These are phyloP conservation scores for Rubus parviflorus DNA, from an alignment of 306 rosid species.

Conservation along the genomic window DNA sequence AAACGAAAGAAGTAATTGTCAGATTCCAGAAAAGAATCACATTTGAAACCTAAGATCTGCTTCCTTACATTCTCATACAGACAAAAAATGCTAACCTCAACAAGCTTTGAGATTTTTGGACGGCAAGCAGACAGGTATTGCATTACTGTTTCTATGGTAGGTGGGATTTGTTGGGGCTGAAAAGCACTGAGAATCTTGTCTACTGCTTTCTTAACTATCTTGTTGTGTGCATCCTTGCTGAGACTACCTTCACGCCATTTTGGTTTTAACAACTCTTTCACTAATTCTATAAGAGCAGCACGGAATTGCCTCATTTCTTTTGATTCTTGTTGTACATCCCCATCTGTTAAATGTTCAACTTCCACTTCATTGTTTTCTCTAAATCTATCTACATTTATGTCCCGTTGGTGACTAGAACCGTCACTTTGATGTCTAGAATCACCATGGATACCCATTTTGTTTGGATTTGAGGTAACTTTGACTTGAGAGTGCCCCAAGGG, in stretches of 20 bases:
- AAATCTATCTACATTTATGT: conserved; percentile 44
- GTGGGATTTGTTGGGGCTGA: conserved; percentile 71
- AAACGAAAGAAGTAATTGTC: conserved; percentile 43
- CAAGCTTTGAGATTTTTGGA: conserved; percentile 71
- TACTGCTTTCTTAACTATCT: conserved; percentile 75
- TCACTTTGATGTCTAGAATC: conserved; percentile 47
- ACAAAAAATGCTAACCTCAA: conserved; percentile 60
- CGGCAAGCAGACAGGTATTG: conserved; percentile 67
- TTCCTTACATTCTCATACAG: conserved; percentile 19
- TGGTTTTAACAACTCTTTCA: conserved; percentile 86
- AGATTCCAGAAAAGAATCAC: conserved; percentile 33
- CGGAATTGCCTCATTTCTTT: conserved; percentile 58
- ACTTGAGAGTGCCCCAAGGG: conserved; percentile 25
- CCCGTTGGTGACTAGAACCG: conserved; percentile 42
- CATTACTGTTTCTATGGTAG: conserved; percentile 51
- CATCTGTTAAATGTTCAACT: conserved; percentile 44
- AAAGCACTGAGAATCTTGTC: conserved; percentile 80
- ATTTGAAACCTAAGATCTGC: conserved; percentile 16
- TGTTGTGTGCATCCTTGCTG: conserved; percentile 75
- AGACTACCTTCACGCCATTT: conserved; percentile 84
- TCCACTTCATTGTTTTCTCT: conserved; percentile 45
- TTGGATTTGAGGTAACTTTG: conserved; percentile 35
- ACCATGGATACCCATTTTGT: conserved; percentile 25
- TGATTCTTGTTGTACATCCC: conserved; percentile 50
- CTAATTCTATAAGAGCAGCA: conserved; percentile 71